Conservation (phyloP, 2,329 filamentous ascomycete genomes). For the Alternaria sp. region DNA sequence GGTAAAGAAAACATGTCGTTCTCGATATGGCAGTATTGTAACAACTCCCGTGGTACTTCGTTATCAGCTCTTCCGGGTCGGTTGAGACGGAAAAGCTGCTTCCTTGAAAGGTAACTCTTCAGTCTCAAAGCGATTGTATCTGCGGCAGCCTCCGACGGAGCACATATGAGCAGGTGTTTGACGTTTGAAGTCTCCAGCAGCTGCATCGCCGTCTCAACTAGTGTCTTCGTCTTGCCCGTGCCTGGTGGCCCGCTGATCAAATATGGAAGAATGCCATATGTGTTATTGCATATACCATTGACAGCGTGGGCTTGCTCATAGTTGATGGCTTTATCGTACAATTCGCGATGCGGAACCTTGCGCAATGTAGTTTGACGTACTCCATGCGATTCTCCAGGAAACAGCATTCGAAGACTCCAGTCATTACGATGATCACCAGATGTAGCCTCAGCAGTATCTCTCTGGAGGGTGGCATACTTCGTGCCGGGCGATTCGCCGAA, state of each 20-base stretch:
- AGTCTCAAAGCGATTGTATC: constrained; percentile 55
- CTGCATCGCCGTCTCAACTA: constrained; percentile 56
- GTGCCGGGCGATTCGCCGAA: background rate
- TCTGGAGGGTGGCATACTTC: background rate
- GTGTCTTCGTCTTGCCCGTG: constrained; percentile 62
- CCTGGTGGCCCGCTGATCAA: constrained; percentile 60
- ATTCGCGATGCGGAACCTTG: constrained; percentile 40
- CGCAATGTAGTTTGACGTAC: constrained; percentile 51
- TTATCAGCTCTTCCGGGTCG: constrained; percentile 51
- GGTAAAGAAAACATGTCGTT: constrained; percentile 55
- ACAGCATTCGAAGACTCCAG: constrained; percentile 55
- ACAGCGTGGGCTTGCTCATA: constrained; percentile 60
- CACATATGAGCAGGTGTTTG: constrained; percentile 54
- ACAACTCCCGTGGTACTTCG: constrained; percentile 53
- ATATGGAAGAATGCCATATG: constrained; percentile 58
- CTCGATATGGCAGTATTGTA: constrained; percentile 51
- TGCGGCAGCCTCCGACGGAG: constrained; percentile 58
- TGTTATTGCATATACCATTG: constrained; percentile 50
- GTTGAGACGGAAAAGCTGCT: constrained; percentile 55
- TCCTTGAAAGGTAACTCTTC: constrained; percentile 45
- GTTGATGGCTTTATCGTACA: constrained; percentile 55
- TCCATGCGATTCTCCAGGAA: constrained; percentile 52
- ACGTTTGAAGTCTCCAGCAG: constrained; percentile 31
- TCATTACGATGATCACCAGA: constrained; percentile 11
- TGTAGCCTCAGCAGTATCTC: background rate